A percentile compares a stretch with the other conserved stretches of the same genome.
Evolutionary conservation across 345 rosid genomes (phyloP).

Genomic region (Euphorbia tirucalli): DNA sequence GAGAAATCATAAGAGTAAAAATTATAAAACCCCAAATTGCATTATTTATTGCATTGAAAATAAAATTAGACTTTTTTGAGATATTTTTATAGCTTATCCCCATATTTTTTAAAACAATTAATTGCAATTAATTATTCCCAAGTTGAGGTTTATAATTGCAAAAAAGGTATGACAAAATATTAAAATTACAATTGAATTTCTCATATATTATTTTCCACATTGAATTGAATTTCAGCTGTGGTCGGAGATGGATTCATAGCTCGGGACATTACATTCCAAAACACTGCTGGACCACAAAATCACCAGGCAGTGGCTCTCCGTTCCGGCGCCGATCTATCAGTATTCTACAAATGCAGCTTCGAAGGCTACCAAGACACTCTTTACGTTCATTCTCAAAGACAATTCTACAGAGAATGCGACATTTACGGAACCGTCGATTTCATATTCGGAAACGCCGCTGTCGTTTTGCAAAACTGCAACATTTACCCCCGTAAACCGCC

Average conservation of each 20-base stretch:
- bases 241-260: constrained; percentile 57
- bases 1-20: too few relatives aligned
- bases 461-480: constrained; percentile 54
- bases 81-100: too few relatives aligned
- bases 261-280: constrained; percentile 53
- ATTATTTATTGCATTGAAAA: too few relatives aligned
- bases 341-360: constrained; percentile 43
- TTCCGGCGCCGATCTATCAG: constrained; percentile 46
- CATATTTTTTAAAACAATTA: too few relatives aligned
- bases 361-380: constrained; percentile 59
- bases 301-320: constrained; percentile 73
- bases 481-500: constrained; percentile 44
- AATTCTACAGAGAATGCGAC: constrained; percentile 44
- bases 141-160: too few relatives aligned
- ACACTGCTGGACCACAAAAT: constrained; percentile 56
- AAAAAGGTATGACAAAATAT: too few relatives aligned
- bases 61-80: too few relatives aligned
- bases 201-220: background rate
- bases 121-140: too few relatives aligned
- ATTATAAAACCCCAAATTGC: too few relatives aligned
- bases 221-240: constrained; percentile 25
- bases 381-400: constrained; percentile 53
- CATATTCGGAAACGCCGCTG: constrained; percentile 68
- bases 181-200: too few relatives aligned
- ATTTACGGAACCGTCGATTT: constrained; percentile 55